These are phyloP conservation scores for Blastobotrys buckinghamii DNA, from an alignment of 1,139 yeast species.

Conservation along the genomic window DNA sequence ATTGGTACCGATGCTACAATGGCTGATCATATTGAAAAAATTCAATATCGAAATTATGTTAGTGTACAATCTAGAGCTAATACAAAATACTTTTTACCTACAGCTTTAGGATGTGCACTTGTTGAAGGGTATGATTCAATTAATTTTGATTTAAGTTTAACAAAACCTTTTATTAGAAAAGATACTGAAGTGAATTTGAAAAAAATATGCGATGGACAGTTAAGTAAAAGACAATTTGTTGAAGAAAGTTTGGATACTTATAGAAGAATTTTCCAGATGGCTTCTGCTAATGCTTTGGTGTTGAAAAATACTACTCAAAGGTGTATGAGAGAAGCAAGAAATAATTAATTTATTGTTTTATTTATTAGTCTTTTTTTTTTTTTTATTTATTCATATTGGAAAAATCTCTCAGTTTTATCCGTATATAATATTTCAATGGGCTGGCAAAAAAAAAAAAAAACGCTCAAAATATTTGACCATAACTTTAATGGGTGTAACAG, in stretches of 20 bases:
- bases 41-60: constrained; percentile 55
- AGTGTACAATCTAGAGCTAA: constrained; percentile 39
- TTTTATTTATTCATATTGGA: too few species aligned
- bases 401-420: too few species aligned
- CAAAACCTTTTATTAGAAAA: constrained; percentile 84
- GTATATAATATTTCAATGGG: too few species aligned
- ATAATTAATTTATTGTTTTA: too few species aligned
- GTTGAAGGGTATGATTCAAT: constrained; percentile 84
- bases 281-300: constrained; percentile 26
- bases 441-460: too few species aligned
- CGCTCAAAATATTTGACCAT: too few species aligned
- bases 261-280: constrained; percentile 39
- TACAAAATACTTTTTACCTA: constrained; percentile 51
- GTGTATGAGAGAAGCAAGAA: too few species aligned
- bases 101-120: constrained; percentile 77
- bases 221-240: constrained; percentile 50
- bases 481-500: too few species aligned
- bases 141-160: constrained; percentile 64
- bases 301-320: constrained; percentile 11
- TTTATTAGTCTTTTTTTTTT: too few species aligned
- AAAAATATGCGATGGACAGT: constrained; percentile 61
- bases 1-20: constrained; percentile 99
- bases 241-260: constrained; percentile 54
- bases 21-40: constrained; percentile 92
- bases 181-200: constrained; percentile 64